Percentiles rank a stretch among this genome's conserved stretches.
phyloP scores from a whole-genome alignment of 176 grass and related monocot species.

The Pontederia crassipes region DNA sequence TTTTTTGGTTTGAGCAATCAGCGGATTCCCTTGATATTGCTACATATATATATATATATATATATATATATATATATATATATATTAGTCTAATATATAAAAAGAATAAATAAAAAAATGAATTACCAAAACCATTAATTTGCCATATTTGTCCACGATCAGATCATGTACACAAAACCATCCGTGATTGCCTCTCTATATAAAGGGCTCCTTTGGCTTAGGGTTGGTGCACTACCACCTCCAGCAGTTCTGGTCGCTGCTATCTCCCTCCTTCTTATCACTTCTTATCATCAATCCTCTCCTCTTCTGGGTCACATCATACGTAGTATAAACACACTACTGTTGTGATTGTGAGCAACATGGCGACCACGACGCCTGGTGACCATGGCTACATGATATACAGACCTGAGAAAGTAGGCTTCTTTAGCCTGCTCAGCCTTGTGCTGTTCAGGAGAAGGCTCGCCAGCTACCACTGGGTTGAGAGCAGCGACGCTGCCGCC shows the following conservation, averaged over 20 bases:
- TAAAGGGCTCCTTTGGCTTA: background rate
- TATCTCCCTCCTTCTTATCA: background rate
- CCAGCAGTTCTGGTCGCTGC: background rate
- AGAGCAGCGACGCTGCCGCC: conserved; percentile 16
- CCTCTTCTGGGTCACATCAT: no score
- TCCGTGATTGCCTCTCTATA: background rate
- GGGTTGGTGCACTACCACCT: background rate
- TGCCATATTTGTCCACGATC: no score
- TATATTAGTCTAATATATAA: no score
- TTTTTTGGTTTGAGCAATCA: no score
- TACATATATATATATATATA: no score
- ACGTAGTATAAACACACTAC: no score
- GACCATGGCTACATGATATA: conserved; percentile 40
- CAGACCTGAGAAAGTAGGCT: conserved; percentile 35
- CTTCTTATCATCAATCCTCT: no score
- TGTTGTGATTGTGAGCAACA: background rate
- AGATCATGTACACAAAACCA: background rate
- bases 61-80: no score
- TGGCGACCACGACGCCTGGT: background rate
- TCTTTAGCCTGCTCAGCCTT: conserved; percentile 48
- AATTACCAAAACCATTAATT: no score
- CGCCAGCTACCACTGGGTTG: conserved; percentile 31
- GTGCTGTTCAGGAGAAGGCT: conserved; percentile 29
- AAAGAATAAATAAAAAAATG: no score
- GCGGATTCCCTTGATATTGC: no score